Evolutionary conservation across 345 rosid genomes (phyloP), one percentile per base, ranked within the genome.

Genomic region (Brassica nigra): DNA sequence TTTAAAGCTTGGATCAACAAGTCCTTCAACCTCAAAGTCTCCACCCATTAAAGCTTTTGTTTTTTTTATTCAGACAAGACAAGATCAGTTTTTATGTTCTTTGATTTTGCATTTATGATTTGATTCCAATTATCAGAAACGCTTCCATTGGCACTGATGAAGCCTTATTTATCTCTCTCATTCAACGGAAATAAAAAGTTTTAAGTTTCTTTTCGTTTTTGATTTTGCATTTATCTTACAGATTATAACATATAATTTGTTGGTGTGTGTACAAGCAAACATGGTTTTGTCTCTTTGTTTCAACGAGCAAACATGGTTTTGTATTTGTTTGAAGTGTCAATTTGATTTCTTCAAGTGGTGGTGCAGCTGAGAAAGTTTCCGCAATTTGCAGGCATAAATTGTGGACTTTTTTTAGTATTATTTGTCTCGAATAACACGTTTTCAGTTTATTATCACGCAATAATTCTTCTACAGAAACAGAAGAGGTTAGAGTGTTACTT

Each of bases 1-100:
- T 92, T 95, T 89, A 96, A 88, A 84, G 78, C 97, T 63, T 93
- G 98, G 99, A 84, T 96, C 66, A 92, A 96, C 78, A 95, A 89
- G 77, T 93, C 99, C 31, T 90, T 89, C 77, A 91, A 64, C 71
- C 90, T 88, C 27, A 96, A 88, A 87, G 78, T 96, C 68, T 62
- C 90, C 16, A 83, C 89, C 79, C 99, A 90, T 71, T 93, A 70
- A 83, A 15, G 44, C 42, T 11, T 4, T 61, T 58, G 6, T 23
- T 1, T 3, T 3, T 62, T 3, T 55, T 62, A 18, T 3, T 12
- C 31, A 75, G 20, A 42, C 10, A 31, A 4, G n/a, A 28, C 34
- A 66, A 34, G 4, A 62, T 63, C 49, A 12, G 28, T 49, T 33
- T 68, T 34, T 66, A 62, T 69, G 66, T 75, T 11, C 58, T 5